These are phyloP conservation scores for Chionographis japonica DNA, from an alignment of 106 monocot genomes.

Conservation along the genomic window DNA sequence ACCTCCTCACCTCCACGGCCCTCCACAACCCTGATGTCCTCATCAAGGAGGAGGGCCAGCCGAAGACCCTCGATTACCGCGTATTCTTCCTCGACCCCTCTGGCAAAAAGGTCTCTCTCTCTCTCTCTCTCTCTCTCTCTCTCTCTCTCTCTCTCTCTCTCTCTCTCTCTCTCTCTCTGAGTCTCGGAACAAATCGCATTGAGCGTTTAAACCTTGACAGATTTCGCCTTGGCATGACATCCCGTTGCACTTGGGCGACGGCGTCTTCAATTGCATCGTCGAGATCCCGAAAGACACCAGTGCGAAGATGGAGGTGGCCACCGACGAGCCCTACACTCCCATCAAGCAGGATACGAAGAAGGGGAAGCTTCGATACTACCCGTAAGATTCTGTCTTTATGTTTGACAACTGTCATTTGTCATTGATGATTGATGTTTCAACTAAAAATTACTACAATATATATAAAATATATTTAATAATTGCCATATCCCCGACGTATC, in stretches of 20 bases:
- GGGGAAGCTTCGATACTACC: constrained; percentile 95
- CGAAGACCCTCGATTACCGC: constrained; percentile 88
- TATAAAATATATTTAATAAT: too few species aligned
- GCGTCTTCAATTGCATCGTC: constrained; percentile 81
- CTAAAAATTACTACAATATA: too few species aligned
- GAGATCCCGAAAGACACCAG: constrained; percentile 95
- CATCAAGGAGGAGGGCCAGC: constrained; percentile 67
- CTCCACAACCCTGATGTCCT: constrained; percentile 34
- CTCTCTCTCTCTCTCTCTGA: too few species aligned
- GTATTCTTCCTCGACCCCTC: constrained; percentile 77
- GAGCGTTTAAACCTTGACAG: constrained; percentile 8
- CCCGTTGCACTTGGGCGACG: constrained; percentile 68
- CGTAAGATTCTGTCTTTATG: constrained; percentile 40
- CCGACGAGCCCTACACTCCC: constrained; percentile 82
- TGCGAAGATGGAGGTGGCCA: constrained; percentile 97
- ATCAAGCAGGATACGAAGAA: constrained; percentile 99
- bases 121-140: too few species aligned
- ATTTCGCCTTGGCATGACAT: constrained; percentile 95
- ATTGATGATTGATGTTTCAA: too few species aligned
- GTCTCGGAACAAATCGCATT: too few species aligned
- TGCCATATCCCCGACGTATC: too few species aligned
- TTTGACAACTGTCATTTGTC: too few species aligned
- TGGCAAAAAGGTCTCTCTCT: constrained; percentile 41
- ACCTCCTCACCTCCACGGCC: constrained; percentile 24
- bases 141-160: too few species aligned